These are phyloP conservation scores for Solanum verrucosum DNA, from an alignment of 257 asterid species.

Conservation along the genomic window DNA sequence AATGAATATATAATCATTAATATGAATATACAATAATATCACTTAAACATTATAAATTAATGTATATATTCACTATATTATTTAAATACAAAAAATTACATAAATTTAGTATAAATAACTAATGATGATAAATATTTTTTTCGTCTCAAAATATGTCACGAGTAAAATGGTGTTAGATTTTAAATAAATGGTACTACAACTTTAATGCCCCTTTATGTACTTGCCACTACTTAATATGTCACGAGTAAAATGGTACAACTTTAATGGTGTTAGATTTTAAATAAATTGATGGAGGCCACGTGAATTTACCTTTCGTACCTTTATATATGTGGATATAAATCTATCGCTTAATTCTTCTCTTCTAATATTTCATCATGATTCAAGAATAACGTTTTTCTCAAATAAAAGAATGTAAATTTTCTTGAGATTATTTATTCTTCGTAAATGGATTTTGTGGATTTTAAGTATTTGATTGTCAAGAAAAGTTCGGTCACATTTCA, in stretches of 20 bases:
- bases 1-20: not conserved
- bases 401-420: no score
- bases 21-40: not conserved
- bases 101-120: not conserved
- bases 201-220: not conserved
- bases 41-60: no score
- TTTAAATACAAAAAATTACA: not conserved
- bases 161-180: not conserved
- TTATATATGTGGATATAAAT: no score
- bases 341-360: not conserved
- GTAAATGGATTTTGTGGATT: no score
- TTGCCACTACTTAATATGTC: not conserved
- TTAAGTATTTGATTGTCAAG: no score
- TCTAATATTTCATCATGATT: no score
- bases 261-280: not conserved
- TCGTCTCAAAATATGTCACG: not conserved
- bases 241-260: not conserved
- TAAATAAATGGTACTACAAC: not conserved
- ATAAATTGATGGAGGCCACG: not conserved
- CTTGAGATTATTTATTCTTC: not conserved
- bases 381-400: not conserved
- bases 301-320: not conserved
- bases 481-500: fast-evolving
- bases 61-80: not conserved
- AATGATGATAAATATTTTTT: not conserved